These are phyloP conservation scores for Tagetes patula DNA, from an alignment of 129 eudicot species.

Conservation along the genomic window DNA sequence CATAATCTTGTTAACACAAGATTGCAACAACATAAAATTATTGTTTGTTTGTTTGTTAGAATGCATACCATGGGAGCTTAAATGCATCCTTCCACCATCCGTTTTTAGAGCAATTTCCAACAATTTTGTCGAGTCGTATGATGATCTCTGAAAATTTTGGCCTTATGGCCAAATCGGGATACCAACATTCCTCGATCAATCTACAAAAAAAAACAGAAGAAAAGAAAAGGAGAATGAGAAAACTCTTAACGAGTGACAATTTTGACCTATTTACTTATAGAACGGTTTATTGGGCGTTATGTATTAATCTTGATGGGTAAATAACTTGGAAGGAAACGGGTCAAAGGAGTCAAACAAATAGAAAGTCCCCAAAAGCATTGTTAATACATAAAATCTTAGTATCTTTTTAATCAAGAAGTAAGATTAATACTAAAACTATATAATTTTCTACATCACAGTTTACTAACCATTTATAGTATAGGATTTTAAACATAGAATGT, in stretches of 20 bases:
- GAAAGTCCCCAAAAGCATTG: background rate
- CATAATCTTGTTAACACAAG: conserved; percentile 12
- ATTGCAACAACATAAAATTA: background rate
- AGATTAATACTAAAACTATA: background rate
- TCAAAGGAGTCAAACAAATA: background rate
- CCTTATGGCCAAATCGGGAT: conserved; percentile 49
- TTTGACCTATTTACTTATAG: background rate
- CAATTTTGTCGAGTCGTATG: conserved; percentile 66
- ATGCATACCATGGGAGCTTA: conserved; percentile 85
- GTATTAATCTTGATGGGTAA: background rate
- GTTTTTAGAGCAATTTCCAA: conserved; percentile 64
- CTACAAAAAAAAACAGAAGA: conserved; percentile 43
- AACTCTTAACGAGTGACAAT: background rate
- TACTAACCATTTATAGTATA: background rate
- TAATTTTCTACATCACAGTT: background rate
- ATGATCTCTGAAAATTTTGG: conserved; percentile 84
- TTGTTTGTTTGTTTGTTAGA: background rate
- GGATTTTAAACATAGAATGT: background rate
- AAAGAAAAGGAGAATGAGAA: background rate
- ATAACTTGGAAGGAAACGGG: background rate
- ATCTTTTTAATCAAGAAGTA: background rate
- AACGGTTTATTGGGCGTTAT: background rate
- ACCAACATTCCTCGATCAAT: conserved; percentile 93
- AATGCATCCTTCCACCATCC: conserved; percentile 99
- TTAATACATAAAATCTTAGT: background rate